Base-by-base conservation (phyloP, 257 asterid species). In the Phtheirospermum japonicum region DNA sequence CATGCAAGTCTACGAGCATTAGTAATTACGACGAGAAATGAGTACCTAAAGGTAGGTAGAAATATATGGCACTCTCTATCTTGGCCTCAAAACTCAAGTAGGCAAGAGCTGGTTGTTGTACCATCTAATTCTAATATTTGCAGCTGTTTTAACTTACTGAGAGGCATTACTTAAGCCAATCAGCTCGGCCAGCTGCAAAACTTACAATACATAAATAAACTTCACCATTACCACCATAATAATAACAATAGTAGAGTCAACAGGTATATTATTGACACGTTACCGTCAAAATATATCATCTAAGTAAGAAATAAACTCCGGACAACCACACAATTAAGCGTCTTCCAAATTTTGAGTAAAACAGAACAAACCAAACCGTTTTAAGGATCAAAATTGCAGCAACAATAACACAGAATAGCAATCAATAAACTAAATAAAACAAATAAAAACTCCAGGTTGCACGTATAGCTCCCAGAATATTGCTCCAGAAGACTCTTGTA, bases 151-250 rank as follows among this genome's bases (percentile, higher is more conserved):
- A 61, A 76, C 82, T 81, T 81, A 73, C 82, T 71, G 79, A 71
- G 67, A 64, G 82, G 84, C 80, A 59, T 6, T 30, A 59, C 79
- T 81, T 49, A 3, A 70, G 82, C 82, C 87, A 71, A 73, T 71
- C 84, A 81, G 82, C 84, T 81, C 80, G 87, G 84, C 87, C 84
- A 81, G 87, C 84, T 76, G 84, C 86, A 68, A n/a, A n/a, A n/a
- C n/a, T n/a, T n/a, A n/a, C 39, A 33, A 5, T 2, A 7, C 23
- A 46, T 46, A 46, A 6, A 46, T 46, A 16, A 40, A 16, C 23
- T 14, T 43, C 10, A 2, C 12, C 12, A 40, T 13, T n/a, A 42
- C 17, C 49, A 37, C 43, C 43, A 11, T 23, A 33, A 6, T 9
- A 63, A 48, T 3, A 33, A 14, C 49, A 10, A 13, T 42, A 16